These are phyloP conservation scores for Salvia hispanica DNA, from an alignment of 257 asterid genomes.

Conservation along the genomic window DNA sequence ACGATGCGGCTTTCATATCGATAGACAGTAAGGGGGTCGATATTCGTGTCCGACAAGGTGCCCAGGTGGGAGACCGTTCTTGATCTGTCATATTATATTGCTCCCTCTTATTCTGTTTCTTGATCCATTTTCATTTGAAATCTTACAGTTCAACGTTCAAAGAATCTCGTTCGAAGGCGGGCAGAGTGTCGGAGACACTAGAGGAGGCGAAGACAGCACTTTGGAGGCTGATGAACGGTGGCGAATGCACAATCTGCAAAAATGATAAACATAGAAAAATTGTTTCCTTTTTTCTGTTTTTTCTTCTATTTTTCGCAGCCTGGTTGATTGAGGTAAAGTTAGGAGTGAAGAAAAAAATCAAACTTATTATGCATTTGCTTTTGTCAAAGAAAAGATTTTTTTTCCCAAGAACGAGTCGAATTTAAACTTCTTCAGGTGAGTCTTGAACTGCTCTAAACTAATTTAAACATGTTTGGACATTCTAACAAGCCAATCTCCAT, in stretches of 20 bases:
- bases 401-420: too few relatives aligned
- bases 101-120: background rate
- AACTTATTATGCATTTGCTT: background rate
- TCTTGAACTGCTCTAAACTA: constrained; percentile 1
- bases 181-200: constrained; percentile 64
- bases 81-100: background rate
- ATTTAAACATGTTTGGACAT: background rate
- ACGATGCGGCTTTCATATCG: constrained; percentile 94
- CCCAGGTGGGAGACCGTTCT: constrained; percentile 53
- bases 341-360: background rate
- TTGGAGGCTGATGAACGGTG: constrained; percentile 60
- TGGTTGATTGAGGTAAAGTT: constrained; percentile 5
- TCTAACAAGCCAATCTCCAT: too few relatives aligned
- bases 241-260: constrained; percentile 60
- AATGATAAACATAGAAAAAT: constrained; percentile 34
- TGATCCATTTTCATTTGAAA: background rate
- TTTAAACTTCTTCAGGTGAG: too few relatives aligned
- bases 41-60: constrained; percentile 93
- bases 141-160: constrained; percentile 68
- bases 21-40: constrained; percentile 87
- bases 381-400: background rate
- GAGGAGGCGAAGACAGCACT: constrained; percentile 90
- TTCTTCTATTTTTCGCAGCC: background rate
- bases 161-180: constrained; percentile 83
- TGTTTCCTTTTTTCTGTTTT: background rate